Evolutionary conservation across 148 eudicot genomes (phyloP), one percentile per base, ranked within the genome.

Genomic region (Cornus suecica): DNA sequence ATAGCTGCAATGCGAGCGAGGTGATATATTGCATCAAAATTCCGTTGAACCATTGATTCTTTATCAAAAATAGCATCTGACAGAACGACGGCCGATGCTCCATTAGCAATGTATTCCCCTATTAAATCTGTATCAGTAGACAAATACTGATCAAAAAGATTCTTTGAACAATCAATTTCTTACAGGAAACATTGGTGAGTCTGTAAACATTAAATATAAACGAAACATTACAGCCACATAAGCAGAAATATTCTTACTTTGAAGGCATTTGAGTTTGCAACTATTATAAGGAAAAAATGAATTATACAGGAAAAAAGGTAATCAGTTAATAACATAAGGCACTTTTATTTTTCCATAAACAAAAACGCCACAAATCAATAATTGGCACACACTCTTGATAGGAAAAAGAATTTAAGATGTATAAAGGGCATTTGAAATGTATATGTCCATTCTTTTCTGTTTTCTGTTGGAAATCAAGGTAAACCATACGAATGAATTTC

Each of bases 41-140:
- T 84, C 68, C 87, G 80, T 61, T 79, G 83, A 45, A 24, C 52
- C 79, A 91, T 68, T 58, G 93, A 91, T 75, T 86, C 84, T 81
- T 87, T 87, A 51, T 84, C 83, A 74, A 94, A 94, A 75, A 91
- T 91, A 79, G 97, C 91, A 87, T 93, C 97, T 61, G 94, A 91
- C 62, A 93, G 73, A 65, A 93, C 94, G 68, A 91, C 97, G 37
- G 97, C 67, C 54, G 92, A 83, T 78, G 97, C 92, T 85, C 98
- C 98, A 64, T 74, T 79, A 76, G 78, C 69, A 70, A 93, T 84
- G 67, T 85, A 93, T 32, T 83, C 83, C 2, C 78, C 88, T n/a
- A 85, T 70, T 66, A 77, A 78, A 77, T 89, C 98, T 92, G 83
- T 69, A 71, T n/a, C 69, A 45, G 63, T 74, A 20, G 22, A 23